Percentiles rank a stretch among this genome's conserved stretches.
These are phyloP conservation scores for Penicillium robsamsonii DNA, from an alignment of 495 filamentous ascomycete species.

Conservation along the genomic window DNA sequence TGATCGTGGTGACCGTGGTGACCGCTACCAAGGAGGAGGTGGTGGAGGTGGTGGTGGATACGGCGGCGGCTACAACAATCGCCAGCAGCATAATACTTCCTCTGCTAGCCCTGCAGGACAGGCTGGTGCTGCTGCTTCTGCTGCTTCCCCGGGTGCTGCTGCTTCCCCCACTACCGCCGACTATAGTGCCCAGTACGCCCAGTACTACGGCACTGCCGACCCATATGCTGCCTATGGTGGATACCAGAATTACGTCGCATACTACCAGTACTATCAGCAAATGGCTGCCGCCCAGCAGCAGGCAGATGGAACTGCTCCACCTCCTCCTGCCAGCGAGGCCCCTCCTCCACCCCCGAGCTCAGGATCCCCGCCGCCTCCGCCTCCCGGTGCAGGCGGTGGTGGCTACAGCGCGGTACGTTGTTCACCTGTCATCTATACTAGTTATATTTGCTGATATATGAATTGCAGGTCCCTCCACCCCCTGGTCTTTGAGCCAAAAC, in stretches of 20 bases:
- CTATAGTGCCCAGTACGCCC: slow-evolving; percentile 81
- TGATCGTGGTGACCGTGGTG: slow-evolving; percentile 25
- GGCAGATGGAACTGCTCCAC: slow-evolving; percentile 49
- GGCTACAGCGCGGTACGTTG: slow-evolving; percentile 65
- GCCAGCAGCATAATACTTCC: slow-evolving; percentile 33
- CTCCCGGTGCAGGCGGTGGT: slow-evolving; percentile 49
- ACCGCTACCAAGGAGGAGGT: slow-evolving; percentile 35
- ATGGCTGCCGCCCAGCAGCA: slow-evolving; percentile 51
- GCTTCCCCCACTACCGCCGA: slow-evolving; percentile 40
- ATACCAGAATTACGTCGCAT: slow-evolving; percentile 68
- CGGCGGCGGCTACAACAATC: slow-evolving; percentile 37
- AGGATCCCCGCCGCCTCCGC: slow-evolving; percentile 65
- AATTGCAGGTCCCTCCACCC: slow-evolving; percentile 49
- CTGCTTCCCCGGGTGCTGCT: slow-evolving; percentile 33
- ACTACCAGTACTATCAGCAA: slow-evolving; percentile 70
- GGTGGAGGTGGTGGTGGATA: slow-evolving; percentile 30
- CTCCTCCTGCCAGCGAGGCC: slow-evolving; percentile 61
- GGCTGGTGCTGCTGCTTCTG: slow-evolving; percentile 35
- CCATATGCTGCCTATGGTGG: slow-evolving; percentile 93
- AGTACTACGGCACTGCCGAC: slow-evolving; percentile 73
- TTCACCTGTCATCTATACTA: neutral
- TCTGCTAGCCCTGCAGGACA: slow-evolving; percentile 38
- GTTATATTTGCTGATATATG: neutral
- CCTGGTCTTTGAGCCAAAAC: slow-evolving; percentile 43
- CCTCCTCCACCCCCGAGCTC: slow-evolving; percentile 62